A percentile compares a stretch with the other conserved stretches of the same genome.
phyloP scores from a whole-genome alignment of 1,284 basidiomycete genomes.

The Tilletia walkeri region DNA sequence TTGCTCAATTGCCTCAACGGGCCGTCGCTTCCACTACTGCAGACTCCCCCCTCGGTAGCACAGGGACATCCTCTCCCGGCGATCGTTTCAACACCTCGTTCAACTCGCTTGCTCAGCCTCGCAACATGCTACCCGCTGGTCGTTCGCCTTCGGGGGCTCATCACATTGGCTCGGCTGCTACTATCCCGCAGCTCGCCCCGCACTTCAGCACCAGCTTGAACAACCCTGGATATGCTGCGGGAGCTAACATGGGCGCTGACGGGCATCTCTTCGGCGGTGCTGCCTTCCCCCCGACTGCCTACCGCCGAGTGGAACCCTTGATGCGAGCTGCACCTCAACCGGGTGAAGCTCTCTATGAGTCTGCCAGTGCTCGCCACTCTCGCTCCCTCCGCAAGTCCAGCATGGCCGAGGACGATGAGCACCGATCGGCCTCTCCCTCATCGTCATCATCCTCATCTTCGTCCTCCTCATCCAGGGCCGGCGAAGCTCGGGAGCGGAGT shows the following conservation, averaged over 20 bases:
- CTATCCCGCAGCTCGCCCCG: slow-evolving; percentile 43
- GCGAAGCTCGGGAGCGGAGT: background rate
- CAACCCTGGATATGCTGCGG: background rate
- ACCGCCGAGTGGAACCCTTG: slow-evolving; percentile 49
- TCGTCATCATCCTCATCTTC: slow-evolving; percentile 1
- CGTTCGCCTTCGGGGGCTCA: background rate
- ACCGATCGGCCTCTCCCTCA: background rate
- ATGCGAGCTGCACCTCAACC: slow-evolving; percentile 45
- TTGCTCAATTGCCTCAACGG: slow-evolving; percentile 37
- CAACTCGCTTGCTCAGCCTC: slow-evolving; percentile 14
- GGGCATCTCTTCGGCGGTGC: background rate
- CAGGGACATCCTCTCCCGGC: slow-evolving; percentile 19
- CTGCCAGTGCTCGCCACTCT: background rate
- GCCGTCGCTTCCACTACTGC: background rate
- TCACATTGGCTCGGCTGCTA: slow-evolving; percentile 19
- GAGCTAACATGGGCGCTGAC: slow-evolving; percentile 24
- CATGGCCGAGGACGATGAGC: background rate
- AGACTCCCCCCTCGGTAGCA: background rate
- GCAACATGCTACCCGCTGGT: slow-evolving; percentile 21
- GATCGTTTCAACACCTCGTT: slow-evolving; percentile 20
- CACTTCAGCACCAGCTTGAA: slow-evolving; percentile 6
- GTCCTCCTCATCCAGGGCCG: background rate
- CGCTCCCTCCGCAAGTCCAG: background rate
- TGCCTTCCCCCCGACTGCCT: slow-evolving; percentile 21
- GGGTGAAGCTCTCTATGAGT: background rate